A percentile compares a stretch with the other conserved stretches of the same genome.
These are phyloP conservation scores for Coniella lustricola DNA, from an alignment of 2,329 filamentous ascomycete genomes.

Conservation along the genomic window DNA sequence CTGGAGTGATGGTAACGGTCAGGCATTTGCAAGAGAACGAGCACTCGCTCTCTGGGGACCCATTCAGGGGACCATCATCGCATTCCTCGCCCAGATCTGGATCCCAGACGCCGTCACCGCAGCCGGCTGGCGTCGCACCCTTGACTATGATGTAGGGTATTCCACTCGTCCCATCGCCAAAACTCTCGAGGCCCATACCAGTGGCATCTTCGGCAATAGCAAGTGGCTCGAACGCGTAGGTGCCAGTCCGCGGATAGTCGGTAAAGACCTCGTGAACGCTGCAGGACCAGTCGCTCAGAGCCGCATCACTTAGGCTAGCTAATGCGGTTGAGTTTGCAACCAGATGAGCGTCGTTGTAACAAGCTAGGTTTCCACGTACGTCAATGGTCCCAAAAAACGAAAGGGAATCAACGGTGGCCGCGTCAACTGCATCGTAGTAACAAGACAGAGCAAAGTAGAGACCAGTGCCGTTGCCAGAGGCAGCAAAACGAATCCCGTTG, in stretches of 20 bases:
- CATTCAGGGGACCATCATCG: conserved; percentile 30
- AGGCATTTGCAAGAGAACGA: conserved; percentile 32
- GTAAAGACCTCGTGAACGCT: conserved; percentile 36
- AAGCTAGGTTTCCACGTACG: conserved; percentile 31
- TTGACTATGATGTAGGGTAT: conserved; percentile 37
- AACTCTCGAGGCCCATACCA: conserved; percentile 26
- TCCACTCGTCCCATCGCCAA: conserved; percentile 29
- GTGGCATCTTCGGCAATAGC: conserved; percentile 32
- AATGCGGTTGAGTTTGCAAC: conserved; percentile 30
- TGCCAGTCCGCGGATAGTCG: conserved; percentile 28
- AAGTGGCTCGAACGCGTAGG: conserved; percentile 30
- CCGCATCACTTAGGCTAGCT: conserved; percentile 27
- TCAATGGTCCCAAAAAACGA: conserved; percentile 32
- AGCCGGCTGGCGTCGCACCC: conserved; percentile 32
- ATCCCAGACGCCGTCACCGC: conserved; percentile 32
- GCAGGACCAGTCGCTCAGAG: conserved; percentile 35
- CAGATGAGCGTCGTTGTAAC: conserved; percentile 34
- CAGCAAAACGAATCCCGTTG: conserved; percentile 30
- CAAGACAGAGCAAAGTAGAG: conserved; percentile 36
- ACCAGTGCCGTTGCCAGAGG: conserved; percentile 27
- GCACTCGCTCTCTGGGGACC: conserved; percentile 27
- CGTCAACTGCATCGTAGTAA: conserved; percentile 28
- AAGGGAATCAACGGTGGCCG: conserved; percentile 21
- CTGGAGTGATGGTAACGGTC: conserved; percentile 23
- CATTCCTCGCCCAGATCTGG: conserved; percentile 31